Conservation (phyloP, 202 grass and related monocot species). For the Carex arenaria region DNA sequence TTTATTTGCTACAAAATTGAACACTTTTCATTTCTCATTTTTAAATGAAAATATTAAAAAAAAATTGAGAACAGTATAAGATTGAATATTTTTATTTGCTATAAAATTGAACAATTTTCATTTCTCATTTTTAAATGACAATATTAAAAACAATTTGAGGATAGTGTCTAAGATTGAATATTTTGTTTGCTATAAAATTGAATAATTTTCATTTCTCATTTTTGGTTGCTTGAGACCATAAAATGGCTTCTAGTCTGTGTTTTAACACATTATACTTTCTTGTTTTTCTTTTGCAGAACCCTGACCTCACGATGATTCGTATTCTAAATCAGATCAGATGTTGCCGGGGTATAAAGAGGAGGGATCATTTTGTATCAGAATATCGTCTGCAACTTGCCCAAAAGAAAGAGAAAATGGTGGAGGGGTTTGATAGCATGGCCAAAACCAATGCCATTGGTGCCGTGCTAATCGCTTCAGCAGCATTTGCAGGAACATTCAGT, state of each 20-base stretch:
- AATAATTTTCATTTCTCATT: no score
- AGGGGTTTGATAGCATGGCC: background rate
- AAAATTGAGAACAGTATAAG: no score
- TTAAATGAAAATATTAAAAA: no score
- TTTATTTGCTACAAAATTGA: no score
- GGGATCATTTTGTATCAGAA: background rate
- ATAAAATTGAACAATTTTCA: no score
- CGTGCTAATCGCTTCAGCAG: slow-evolving; percentile 49
- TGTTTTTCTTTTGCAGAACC: background rate
- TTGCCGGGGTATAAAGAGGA: background rate
- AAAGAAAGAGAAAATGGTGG: background rate
- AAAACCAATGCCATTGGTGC: background rate
- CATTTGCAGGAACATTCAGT: slow-evolving; percentile 51
- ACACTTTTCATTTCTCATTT: no score
- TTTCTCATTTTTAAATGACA: no score
- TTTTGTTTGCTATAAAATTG: no score
- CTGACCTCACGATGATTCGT: background rate
- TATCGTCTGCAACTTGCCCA: background rate
- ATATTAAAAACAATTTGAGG: no score
- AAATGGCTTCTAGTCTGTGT: background rate
- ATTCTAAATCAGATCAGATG: background rate
- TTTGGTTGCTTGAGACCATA: no score
- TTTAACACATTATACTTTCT: background rate
- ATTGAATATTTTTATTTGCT: no score
- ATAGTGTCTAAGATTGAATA: no score